Evolutionary conservation across 345 rosid species (phyloP), one percentile per base, ranked within the genome.

Genomic region (Abelmoschus esculentus): DNA sequence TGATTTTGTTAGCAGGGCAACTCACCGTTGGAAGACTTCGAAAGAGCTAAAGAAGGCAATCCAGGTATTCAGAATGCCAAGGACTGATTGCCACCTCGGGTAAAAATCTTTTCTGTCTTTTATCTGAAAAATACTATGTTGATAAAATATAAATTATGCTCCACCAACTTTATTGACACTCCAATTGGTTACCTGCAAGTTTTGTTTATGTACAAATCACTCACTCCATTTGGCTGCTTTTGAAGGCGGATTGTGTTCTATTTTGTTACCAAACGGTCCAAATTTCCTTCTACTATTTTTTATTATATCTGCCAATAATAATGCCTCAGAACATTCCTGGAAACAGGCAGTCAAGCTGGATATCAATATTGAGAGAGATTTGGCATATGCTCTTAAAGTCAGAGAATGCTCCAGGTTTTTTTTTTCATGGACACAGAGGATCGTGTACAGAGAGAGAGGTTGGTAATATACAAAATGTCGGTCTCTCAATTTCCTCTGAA

Each of bases 61-160:
- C 63, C 80, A 85, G 80, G 90, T 90, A 59, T 90, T 36, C 86
- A 97, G 97, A 76, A 75, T 38, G 80, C 89, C 7, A 93, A 85
- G 78, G 97, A 93, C 79, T 85, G 90, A 61, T 76, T 89, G 76
- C 98, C 98, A 22, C 98, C 97, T 71, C 80, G 96, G 83, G 97
- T 90, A 89, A 31, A 7, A 26, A 46, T 66, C 56, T 47, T 28
- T 15, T 47, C 47, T 26, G 13, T 22, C 40, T 68, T 32, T 54
- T 6, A 10, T 68, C 26, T 18, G 3, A 22, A 18, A 12, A 40
- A 40, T 19, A 5, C 17, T 36, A 36, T 9, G 1, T 55, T 17
- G 17, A 34, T 55, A 55, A 13, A 64, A 42, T 44, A 13, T 26
- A 26, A 64, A 64, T 15, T 3, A 65, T 0, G 0, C 19, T 46